Evolutionary conservation across 2,329 filamentous ascomycete species (phyloP), one percentile per base, ranked within the genome.

Genomic region (Pseudogymnoascus destructans): DNA sequence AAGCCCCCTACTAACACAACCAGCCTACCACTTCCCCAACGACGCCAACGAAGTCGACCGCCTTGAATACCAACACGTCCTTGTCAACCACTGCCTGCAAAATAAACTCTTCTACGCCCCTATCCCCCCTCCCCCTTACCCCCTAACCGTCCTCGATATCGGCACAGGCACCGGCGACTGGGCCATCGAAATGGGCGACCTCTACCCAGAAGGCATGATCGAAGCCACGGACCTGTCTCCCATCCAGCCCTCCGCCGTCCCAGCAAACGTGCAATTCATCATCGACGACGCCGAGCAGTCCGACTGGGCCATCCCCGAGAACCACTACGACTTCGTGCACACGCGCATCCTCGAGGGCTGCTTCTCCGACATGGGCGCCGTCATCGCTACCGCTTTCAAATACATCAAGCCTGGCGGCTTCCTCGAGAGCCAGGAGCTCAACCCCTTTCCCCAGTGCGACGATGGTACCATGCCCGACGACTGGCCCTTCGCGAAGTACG

Each of bases 191-290:
- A 79, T 87, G 73, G 81, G 80, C 64, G 78, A 81, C 64, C 65
- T 72, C 55, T 85, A 82, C 60, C 82, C 82, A 17, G 66, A 75
- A 6, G 71, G 82, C 11, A 70, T 75, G 61, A 75, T 87, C 27
- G 76, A 78, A 55, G 84, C 82, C 38, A 84, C 80, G 7, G 84
- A 87, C 64, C 73, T 87, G 2, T 85, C 81, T 1, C 82, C 83
- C 1, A 81, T 85, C 19, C 84, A 87, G 65, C 82, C 82, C 3
- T 72, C 72, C 10, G 74, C 79, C 57, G 81, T 87, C 1, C 85
- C 86, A 0, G 77, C 79, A 15, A 90, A 90, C 63, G 84, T 89
- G 21, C 79, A 80, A 61, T 90, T 90, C 62, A 81, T 82, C 61
- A 77, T 90, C 38, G 60, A 62, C 57, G 64, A 66, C 55, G 57